phyloP scores from a whole-genome alignment of 495 filamentous ascomycete genomes.

The Hypoxylon rickii region DNA sequence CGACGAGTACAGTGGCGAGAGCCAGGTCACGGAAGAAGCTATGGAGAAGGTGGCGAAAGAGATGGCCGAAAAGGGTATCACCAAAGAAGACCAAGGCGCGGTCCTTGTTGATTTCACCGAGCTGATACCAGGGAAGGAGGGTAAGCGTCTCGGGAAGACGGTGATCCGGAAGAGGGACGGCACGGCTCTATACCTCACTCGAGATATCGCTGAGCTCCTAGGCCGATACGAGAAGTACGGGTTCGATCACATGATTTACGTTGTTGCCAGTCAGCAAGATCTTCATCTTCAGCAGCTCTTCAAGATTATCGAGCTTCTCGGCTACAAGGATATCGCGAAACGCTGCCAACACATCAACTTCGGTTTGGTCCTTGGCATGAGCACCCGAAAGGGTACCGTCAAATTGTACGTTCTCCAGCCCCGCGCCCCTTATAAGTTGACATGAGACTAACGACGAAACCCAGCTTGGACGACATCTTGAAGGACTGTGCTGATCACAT shows the following conservation, averaged over 20 bases:
- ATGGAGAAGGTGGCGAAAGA: conserved; percentile 70
- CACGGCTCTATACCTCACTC: conserved; percentile 67
- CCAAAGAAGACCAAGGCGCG: conserved; percentile 84
- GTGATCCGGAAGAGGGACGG: conserved; percentile 65
- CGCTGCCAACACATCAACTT: conserved; percentile 68
- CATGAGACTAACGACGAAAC: conserved; percentile 17
- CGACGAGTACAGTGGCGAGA: conserved; percentile 93
- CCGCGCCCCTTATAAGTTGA: neutral
- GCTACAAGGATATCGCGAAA: conserved; percentile 59
- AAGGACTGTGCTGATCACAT: conserved; percentile 65
- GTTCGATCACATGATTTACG: conserved; percentile 74
- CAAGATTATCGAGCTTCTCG: conserved; percentile 66
- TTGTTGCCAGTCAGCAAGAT: conserved; percentile 65
- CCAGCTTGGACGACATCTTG: conserved; percentile 66
- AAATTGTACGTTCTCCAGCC: conserved; percentile 33
- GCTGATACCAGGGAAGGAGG: conserved; percentile 63
- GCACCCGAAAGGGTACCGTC: conserved; percentile 62
- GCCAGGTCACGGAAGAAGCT: conserved; percentile 80
- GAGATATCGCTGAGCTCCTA: conserved; percentile 67
- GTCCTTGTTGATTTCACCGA: conserved; percentile 86
- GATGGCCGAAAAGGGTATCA: conserved; percentile 73
- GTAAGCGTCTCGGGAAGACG: conserved; percentile 60
- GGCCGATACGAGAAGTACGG: conserved; percentile 62
- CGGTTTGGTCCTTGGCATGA: conserved; percentile 65
- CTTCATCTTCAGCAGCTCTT: conserved; percentile 66